These are phyloP conservation scores for Saccharomycopsis crataegensis DNA, from an alignment of 1,139 yeast genomes.

Conservation along the genomic window DNA sequence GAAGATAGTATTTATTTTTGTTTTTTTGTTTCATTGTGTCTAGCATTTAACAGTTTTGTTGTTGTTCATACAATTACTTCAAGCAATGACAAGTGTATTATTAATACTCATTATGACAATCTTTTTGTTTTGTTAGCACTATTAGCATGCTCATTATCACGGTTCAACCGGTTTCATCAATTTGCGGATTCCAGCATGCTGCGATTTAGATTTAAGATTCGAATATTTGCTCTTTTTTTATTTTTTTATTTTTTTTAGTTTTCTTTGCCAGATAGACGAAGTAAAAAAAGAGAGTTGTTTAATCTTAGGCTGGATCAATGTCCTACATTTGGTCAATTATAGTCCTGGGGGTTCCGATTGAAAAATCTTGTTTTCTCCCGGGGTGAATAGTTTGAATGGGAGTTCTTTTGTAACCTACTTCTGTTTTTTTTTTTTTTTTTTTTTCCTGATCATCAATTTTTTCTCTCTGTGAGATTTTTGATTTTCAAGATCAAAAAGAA, in stretches of 20 bases:
- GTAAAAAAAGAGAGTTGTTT: too few species aligned
- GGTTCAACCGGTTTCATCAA: not conserved
- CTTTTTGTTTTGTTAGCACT: not conserved
- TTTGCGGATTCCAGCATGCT: not conserved
- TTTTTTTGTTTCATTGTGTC: not conserved
- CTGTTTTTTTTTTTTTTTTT: too few species aligned
- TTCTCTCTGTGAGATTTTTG: too few species aligned
- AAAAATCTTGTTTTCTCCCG: too few species aligned
- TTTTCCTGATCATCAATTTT: too few species aligned
- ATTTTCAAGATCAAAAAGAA: too few species aligned
- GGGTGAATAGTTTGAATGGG: too few species aligned
- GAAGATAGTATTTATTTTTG: not conserved
- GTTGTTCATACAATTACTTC: not conserved
- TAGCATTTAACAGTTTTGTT: not conserved
- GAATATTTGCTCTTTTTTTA: not conserved
- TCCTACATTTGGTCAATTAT: too few species aligned
- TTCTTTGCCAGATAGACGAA: not conserved
- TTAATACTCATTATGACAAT: not conserved
- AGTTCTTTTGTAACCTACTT: too few species aligned
- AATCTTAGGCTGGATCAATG: too few species aligned
- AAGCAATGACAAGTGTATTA: not conserved
- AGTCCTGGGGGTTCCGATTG: too few species aligned
- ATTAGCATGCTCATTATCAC: not conserved
- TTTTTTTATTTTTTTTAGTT: not conserved
- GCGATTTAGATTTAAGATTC: not conserved